These are phyloP conservation scores for Wickerhamiella sorbophila DNA, from an alignment of 805 yeast species.

Conservation along the genomic window DNA sequence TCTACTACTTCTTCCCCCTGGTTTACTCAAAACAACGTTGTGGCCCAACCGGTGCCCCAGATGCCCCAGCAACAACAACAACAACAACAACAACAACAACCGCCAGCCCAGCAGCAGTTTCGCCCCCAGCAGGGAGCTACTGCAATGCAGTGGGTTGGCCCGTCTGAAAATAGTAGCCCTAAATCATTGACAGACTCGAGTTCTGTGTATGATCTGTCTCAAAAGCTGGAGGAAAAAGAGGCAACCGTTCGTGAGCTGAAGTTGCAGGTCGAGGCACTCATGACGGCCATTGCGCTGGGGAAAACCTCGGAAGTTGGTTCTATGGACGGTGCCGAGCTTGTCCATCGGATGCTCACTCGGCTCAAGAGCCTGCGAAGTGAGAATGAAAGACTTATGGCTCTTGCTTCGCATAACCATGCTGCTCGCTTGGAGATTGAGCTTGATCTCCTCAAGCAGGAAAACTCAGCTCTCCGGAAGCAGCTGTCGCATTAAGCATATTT, in stretches of 20 bases:
- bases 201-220: neutral
- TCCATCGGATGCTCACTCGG: conserved; percentile 17
- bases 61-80: neutral
- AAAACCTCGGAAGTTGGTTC: conserved; percentile 4
- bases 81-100: neutral
- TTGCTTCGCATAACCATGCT: conserved; percentile 9
- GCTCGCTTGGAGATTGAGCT: conserved; percentile 14
- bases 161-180: neutral
- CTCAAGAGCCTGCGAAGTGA: conserved; percentile 15
- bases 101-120: neutral
- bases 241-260: conserved; percentile 12
- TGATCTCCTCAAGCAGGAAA: conserved; percentile 10
- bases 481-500: neutral
- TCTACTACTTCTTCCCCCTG: neutral
- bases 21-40: neutral
- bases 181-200: neutral
- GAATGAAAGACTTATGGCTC: conserved; percentile 12
- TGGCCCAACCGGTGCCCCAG: neutral
- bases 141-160: neutral
- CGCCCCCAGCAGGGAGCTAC: neutral
- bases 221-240: neutral
- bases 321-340: conserved; percentile 14
- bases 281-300: conserved; percentile 13
- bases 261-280: conserved; percentile 15
- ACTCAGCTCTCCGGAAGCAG: conserved; percentile 7